These are phyloP conservation scores for Zelonia costaricensis DNA, from an alignment of 208 protist genomes.

Conservation along the genomic window DNA sequence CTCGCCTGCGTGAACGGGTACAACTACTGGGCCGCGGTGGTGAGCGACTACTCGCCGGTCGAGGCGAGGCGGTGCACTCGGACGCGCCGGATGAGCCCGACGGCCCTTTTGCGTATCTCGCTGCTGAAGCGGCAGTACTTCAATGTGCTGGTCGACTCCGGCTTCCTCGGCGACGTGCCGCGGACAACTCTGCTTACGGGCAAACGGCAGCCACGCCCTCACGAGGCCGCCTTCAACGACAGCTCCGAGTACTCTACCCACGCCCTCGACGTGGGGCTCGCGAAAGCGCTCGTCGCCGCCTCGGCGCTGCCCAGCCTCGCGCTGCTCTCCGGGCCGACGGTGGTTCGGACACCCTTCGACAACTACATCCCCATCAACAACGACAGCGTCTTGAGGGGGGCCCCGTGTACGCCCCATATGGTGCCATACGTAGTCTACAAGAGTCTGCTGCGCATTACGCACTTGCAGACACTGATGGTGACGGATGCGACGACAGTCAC, in stretches of 20 bases:
- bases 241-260: conserved; percentile 53
- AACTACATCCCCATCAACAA: conserved; percentile 29
- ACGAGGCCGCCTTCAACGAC: conserved; percentile 60
- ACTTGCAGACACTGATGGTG: conserved; percentile 34
- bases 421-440: conserved; percentile 84
- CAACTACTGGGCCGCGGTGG: conserved; percentile 83
- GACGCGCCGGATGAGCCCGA: conserved; percentile 61
- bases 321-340: conserved; percentile 39
- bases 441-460: conserved; percentile 38
- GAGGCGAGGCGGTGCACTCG: conserved; percentile 46
- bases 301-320: conserved; percentile 71
- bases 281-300: conserved; percentile 66
- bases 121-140: conserved; percentile 80
- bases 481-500: conserved; percentile 53
- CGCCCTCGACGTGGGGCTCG: conserved; percentile 59
- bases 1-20: conserved; percentile 89
- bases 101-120: conserved; percentile 56
- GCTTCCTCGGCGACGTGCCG: conserved; percentile 40
- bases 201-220: neutral
- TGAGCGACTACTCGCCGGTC: conserved; percentile 34
- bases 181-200: neutral
- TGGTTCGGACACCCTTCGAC: conserved; percentile 60
- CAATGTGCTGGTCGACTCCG: conserved; percentile 48
- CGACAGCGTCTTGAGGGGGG: conserved; percentile 54
- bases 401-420: too few species aligned